A percentile compares a stretch with the other conserved stretches of the same genome.
phyloP scores from a whole-genome alignment of 1,284 basidiomycete species.

The Ganoderma resinaceum region DNA sequence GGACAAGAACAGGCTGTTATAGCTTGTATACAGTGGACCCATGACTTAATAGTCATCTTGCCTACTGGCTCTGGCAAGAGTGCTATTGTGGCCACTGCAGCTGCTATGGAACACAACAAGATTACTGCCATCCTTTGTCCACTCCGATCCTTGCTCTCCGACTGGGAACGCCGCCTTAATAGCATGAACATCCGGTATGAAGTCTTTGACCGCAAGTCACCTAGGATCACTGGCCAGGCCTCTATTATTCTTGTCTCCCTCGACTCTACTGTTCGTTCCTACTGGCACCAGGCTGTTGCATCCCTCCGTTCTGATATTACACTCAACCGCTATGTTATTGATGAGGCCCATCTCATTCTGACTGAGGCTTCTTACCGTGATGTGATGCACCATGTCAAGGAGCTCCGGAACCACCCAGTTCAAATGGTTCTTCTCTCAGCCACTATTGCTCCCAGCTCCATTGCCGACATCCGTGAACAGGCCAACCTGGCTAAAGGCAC shows the following conservation, averaged over 20 bases:
- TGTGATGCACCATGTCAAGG: constrained; percentile 16
- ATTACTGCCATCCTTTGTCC: constrained; percentile 15
- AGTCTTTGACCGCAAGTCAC: constrained; percentile 8
- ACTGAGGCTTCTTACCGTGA: constrained; percentile 12
- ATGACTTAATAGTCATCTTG: constrained; percentile 15
- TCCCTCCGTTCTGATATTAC: background rate
- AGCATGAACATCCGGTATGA: background rate
- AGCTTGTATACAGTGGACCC: constrained; percentile 6
- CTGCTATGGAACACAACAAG: constrained; percentile 13
- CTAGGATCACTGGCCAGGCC: constrained; percentile 9
- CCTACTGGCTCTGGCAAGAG: constrained; percentile 22
- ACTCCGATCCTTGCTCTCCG: constrained; percentile 7
- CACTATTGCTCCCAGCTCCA: constrained; percentile 9
- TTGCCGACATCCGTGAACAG: background rate
- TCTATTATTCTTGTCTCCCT: background rate
- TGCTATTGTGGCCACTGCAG: constrained; percentile 10
- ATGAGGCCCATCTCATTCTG: constrained; percentile 14
- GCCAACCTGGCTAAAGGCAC: constrained; percentile 3
- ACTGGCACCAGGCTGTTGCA: constrained; percentile 12
- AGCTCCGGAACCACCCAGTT: background rate
- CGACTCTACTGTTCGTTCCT: background rate
- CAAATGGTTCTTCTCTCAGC: constrained; percentile 18
- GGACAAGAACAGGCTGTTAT: constrained; percentile 14
- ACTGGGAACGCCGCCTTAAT: constrained; percentile 10
- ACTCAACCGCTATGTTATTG: constrained; percentile 15